A percentile compares a stretch with the other conserved stretches of the same genome.
Conservation (phyloP, 176 grass and related monocot genomes). For the Oryza glaberrima region DNA sequence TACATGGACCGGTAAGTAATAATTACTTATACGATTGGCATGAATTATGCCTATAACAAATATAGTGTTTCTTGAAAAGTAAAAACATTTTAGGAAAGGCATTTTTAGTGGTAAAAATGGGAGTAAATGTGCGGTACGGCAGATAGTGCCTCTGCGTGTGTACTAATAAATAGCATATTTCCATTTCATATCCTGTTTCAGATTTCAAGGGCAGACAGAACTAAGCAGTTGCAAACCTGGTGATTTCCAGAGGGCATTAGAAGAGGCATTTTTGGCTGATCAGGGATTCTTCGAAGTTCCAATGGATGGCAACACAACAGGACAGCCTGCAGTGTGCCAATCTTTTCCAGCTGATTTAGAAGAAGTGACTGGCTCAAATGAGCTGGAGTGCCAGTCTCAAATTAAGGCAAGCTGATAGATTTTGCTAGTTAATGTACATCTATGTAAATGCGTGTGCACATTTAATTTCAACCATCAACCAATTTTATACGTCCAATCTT, state of each 20-base stretch:
- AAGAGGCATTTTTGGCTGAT: slow-evolving; percentile 94
- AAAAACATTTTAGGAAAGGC: not conserved
- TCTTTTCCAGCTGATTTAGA: slow-evolving; percentile 54
- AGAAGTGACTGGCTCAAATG: slow-evolving; percentile 85
- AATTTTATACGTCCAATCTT: slow-evolving; percentile 3
- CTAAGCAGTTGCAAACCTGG: slow-evolving; percentile 72
- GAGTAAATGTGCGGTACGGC: slow-evolving; percentile 17
- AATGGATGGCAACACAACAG: slow-evolving; percentile 57
- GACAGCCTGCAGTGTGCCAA: slow-evolving; percentile 62
- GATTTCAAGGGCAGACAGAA: slow-evolving; percentile 87
- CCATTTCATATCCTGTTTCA: slow-evolving; percentile 60
- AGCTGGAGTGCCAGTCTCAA: slow-evolving; percentile 66
- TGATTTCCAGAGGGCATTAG: slow-evolving; percentile 78
- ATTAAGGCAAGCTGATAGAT: slow-evolving; percentile 60
- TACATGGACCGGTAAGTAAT: slow-evolving; percentile 86
- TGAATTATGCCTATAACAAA: not conserved
- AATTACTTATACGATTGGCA: slow-evolving; percentile 17
- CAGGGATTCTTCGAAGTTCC: slow-evolving; percentile 74
- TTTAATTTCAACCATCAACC: slow-evolving; percentile 22
- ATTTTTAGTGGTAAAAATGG: not conserved
- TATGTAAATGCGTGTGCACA: not conserved
- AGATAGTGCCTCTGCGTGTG: not conserved
- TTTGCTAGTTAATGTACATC: not conserved
- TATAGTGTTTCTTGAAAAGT: slow-evolving; percentile 18
- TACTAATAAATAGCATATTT: slow-evolving; percentile 31